Evolutionary conservation across 108 stramenopile species (phyloP), one percentile per base, ranked within the genome.

Genomic region (Fragilariopsis cylindrus): DNA sequence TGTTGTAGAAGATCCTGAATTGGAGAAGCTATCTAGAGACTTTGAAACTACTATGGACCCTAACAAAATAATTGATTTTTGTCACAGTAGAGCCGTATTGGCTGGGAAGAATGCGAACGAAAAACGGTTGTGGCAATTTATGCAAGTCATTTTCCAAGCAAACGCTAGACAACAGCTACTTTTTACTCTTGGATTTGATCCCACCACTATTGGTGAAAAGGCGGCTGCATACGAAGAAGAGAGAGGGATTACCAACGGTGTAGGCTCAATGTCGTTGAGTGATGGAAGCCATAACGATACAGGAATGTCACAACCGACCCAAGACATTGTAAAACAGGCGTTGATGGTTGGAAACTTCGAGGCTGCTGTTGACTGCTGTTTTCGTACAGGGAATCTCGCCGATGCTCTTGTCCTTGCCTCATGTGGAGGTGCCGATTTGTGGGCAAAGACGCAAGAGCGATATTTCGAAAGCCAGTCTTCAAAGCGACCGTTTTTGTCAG

Each of bases 341-440:
- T 80, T 99, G 41, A 60, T 99, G 30, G 97, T 97, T 9, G 98
- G 98, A 48, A 96, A 97, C 79, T 98, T 98, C 75, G 96, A 94
- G 68, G 96, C 96, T 2, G 98, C 98, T 4, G 97, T 98, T 16
- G 96, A 97, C 72, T 94, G 92, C 84, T 99, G 98, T 76, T 88
- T 99, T 69, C 82, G 80, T 48, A 87, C 91, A 3, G 93, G 92
- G 4, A 86, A 96, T 60, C 71, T 93, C 53, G 96, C 97, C 8
- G 98, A 99, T 80, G 98, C 98, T 1, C 82, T 99, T 62, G 62
- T 99, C 1, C 68, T 99, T 42, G 93, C 96, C 48, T 95, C 93
- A 15, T 97, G 96, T 80, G 97, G 97, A 7, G 98, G 96, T 30
- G 85, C 85, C 48, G 96, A 96, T 8, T 82, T 99, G 8, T 97